A percentile compares a stretch with the other conserved stretches of the same genome.
These are phyloP conservation scores for Metarhizium sp. DNA, from an alignment of 2,329 filamentous ascomycete species.

Conservation along the genomic window DNA sequence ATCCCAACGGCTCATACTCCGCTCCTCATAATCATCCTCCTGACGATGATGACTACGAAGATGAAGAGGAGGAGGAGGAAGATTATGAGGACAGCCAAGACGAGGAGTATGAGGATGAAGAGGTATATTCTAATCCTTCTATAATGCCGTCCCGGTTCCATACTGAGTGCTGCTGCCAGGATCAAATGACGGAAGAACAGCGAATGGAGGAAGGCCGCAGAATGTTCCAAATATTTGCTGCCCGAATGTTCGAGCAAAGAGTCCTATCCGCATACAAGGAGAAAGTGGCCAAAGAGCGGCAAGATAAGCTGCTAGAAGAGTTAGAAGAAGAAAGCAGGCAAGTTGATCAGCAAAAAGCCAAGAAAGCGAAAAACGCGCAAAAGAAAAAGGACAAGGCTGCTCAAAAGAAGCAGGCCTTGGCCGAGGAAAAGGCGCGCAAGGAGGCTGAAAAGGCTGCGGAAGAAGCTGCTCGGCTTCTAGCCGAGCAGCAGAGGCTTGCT, in stretches of 20 bases:
- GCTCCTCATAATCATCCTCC: slow-evolving; percentile 63
- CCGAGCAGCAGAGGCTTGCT: slow-evolving; percentile 69
- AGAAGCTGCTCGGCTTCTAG: slow-evolving; percentile 65
- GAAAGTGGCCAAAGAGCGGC: slow-evolving; percentile 88
- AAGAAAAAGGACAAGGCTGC: slow-evolving; percentile 92
- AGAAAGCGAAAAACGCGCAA: slow-evolving; percentile 88
- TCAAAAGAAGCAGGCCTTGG: slow-evolving; percentile 76
- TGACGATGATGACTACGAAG: slow-evolving; percentile 67
- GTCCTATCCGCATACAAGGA: slow-evolving; percentile 96
- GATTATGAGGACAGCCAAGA: slow-evolving; percentile 55
- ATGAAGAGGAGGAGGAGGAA: slow-evolving; percentile 54
- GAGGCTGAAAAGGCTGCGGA: slow-evolving; percentile 87
- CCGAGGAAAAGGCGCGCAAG: slow-evolving; percentile 82
- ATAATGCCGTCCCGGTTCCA: slow-evolving; percentile 28
- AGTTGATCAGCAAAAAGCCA: slow-evolving; percentile 73
- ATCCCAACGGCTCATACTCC: slow-evolving; percentile 51
- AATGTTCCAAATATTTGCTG: slow-evolving; percentile 99
- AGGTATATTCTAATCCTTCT: slow-evolving; percentile 46
- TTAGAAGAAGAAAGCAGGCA: slow-evolving; percentile 74
- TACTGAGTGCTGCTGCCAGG: slow-evolving; percentile 52
- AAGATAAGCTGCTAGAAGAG: slow-evolving; percentile 83
- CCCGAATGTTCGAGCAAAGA: slow-evolving; percentile 97
- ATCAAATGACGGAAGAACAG: slow-evolving; percentile 94
- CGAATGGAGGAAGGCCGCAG: slow-evolving; percentile 96
- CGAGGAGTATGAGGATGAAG: slow-evolving; percentile 70